Base-by-base conservation (phyloP, 805 yeast genomes). In the Pichia insulana region DNA sequence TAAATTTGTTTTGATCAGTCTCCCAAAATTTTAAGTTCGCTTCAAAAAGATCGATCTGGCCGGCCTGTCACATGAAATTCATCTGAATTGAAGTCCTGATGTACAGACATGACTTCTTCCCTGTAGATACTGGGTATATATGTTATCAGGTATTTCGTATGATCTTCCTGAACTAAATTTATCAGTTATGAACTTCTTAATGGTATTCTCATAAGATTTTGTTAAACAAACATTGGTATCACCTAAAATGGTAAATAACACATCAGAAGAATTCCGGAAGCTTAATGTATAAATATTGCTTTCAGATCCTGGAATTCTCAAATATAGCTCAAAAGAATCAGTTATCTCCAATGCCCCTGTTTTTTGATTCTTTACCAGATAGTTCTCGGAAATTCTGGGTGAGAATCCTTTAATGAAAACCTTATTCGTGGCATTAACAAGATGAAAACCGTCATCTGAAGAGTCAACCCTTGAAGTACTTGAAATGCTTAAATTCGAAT, bases 251-350 rank as follows among this genome's bases (percentile, higher is more conserved):
- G 34, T n/a, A 16, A 25, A 15, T 8, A 18, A 22, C 4, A 37
- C 30, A 30, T 42, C 41, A 3, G 37, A 38, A 2, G 43, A 27
- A 10, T 33, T 9, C 11, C 8, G 25, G 15, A 43, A 43, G 17
- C 37, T n/a, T 8, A 43, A 27, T 3, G 46, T 43, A 20, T 36
- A 43, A 10, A 36, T 25, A 11, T 15, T 25, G 3, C 9, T 16
- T n/a, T 42, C 43, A 3, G 30, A 30, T 6, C 12, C 17, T n/a
- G 9, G n/a, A 22, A 36, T 36, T 30, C 32, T 41, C 8, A 48
- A 27, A 33, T 39, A 48, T 2, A 48, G 7, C 26, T 48, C 51
- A 28, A 48, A 42, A 7, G 45, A 28, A 33, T 48, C 46, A 20
- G 36, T 34, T 3, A 43, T n/a, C 16, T 37, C 39, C 8, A 34